Base-by-base conservation (phyloP, 208 protist genomes). In the Acanthamoeba sp. region DNA sequence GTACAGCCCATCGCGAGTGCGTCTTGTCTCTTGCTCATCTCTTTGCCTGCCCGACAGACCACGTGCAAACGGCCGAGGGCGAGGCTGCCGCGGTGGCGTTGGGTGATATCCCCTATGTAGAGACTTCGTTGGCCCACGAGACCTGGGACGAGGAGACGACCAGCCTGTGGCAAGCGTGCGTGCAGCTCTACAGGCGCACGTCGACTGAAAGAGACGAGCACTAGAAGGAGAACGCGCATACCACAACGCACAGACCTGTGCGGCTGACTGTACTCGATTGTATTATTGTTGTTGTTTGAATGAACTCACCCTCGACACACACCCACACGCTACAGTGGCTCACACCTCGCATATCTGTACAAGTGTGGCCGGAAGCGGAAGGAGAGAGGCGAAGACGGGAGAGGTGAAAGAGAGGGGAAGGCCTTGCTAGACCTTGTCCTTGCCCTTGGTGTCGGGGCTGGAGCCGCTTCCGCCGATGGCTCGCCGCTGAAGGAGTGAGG, bases 31-130 rank as follows among this genome's bases (percentile, higher is more conserved):
- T 57, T 16, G 50, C n/a, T n/a, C n/a, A n/a, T n/a, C n/a, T n/a
- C n/a, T n/a, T n/a, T 57, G 50, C 50, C 20, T 57, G 50, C 50
- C 20, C 4, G 38, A n/a, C 69, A 78, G 73, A 82, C 50, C 73
- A 82, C 40, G 73, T 82, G 73, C 73, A 82, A n/a, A 82, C 73
- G 38, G 73, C 73, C 27, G 73, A 82, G 40, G 73, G 73, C 40
- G 73, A 82, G 73, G 73, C 73, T 12, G 73, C 73, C 9, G 73
- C 73, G 27, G 5, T 4, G 73, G 73, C 73, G 7, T 38, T 82
- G 40, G 73, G 73, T 5, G 73, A 50, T 20, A 82, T 82, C 73
- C 34, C 38, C 38, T 82, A 82, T 22, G 2, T 82, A 6, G 73
- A 82, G 24, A 50, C 73, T 29, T 82, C 73, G 73, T n/a, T 82